A percentile compares a stretch with the other conserved stretches of the same genome.
Evolutionary conservation across 257 asterid species (phyloP).

Genomic region (Forsythia suspensa): DNA sequence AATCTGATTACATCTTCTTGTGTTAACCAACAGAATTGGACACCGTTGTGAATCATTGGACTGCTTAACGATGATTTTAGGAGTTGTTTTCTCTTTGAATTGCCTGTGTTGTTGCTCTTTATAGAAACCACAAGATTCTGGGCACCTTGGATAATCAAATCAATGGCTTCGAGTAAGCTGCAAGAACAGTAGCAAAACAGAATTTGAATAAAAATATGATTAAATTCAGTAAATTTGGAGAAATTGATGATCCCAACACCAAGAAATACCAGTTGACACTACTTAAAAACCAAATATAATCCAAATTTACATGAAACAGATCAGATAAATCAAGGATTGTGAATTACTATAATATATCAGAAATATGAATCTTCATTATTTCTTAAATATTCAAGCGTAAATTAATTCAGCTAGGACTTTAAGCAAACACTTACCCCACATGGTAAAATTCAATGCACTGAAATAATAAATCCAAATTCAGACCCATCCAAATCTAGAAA

Average conservation of each 20-base stretch:
- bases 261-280: background rate
- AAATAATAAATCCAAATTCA: background rate
- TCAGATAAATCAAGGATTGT: background rate
- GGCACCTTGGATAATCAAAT: background rate
- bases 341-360: background rate
- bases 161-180: background rate
- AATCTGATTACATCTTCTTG: constrained; percentile 76
- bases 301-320: background rate
- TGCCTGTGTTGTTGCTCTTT: constrained; percentile 17
- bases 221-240: background rate
- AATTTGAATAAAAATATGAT: background rate
- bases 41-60: constrained; percentile 59
- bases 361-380: background rate
- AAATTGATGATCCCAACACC: background rate
- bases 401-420: background rate
- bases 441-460: background rate
- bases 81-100: constrained; percentile 48
- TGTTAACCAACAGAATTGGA: constrained; percentile 79
- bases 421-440: background rate
- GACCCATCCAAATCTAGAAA: background rate
- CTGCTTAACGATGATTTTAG: constrained; percentile 33
- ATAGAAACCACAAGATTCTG: constrained; percentile 44
- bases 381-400: background rate
- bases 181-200: background rate
- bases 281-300: background rate